Percentiles rank a stretch among this genome's conserved stretches.
These are phyloP conservation scores for Bryopsis sp. DNA, from an alignment of 139 green algal species.

Conservation along the genomic window DNA sequence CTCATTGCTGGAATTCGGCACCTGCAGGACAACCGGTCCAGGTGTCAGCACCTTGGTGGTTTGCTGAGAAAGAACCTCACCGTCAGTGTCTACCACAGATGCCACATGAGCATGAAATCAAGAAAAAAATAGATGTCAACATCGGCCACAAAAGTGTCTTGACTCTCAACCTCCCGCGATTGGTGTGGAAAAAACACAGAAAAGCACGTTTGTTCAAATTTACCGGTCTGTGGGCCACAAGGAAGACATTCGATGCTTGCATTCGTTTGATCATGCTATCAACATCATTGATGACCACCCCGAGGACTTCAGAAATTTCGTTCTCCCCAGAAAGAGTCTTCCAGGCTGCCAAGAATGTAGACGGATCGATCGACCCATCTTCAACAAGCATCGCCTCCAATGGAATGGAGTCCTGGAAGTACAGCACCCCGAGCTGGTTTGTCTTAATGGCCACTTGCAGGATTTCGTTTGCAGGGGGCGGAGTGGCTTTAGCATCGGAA, in stretches of 20 bases:
- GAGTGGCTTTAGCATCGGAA: conserved; percentile 37
- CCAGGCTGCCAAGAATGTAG: conserved; percentile 42
- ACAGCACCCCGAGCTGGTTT: conserved; percentile 78
- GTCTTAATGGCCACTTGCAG: conserved; percentile 72
- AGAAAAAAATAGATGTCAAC: background rate
- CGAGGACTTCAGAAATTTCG: conserved; percentile 23
- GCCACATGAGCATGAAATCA: too few relatives aligned
- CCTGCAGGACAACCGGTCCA: conserved; percentile 22
- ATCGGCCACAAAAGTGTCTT: background rate
- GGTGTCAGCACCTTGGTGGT: background rate
- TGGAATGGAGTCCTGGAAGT: conserved; percentile 67
- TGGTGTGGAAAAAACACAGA: background rate
- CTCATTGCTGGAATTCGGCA: conserved; percentile 43
- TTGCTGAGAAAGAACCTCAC: background rate
- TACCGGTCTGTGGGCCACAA: conserved; percentile 58
- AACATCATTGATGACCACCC: conserved; percentile 28
- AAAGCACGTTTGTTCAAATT: too few relatives aligned
- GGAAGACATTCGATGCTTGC: conserved; percentile 44
- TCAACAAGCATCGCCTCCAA: conserved; percentile 48
- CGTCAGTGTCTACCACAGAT: too few relatives aligned
- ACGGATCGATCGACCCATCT: conserved; percentile 33
- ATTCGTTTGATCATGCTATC: conserved; percentile 45
- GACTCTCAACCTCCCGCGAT: background rate
- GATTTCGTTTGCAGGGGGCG: conserved; percentile 19
- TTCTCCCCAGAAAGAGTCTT: conserved; percentile 30